A percentile compares a stretch with the other conserved stretches of the same genome.
Conservation (phyloP, 106 monocot genomes). For the Iris macrosiphon region DNA sequence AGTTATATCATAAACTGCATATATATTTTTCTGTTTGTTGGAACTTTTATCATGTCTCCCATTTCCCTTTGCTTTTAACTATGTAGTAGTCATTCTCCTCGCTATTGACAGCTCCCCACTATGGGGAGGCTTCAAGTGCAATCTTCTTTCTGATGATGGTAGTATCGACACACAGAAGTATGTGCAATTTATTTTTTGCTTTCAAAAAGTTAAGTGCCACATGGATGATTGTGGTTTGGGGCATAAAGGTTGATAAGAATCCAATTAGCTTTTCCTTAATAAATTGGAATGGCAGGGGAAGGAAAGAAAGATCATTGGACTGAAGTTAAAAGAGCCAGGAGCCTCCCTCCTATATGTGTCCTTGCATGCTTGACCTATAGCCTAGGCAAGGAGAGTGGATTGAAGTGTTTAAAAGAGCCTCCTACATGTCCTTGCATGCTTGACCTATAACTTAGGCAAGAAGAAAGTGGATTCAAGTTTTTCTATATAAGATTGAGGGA, state of each 20-base stretch:
- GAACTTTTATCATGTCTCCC: too few relatives aligned
- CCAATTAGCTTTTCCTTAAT: conserved; percentile 25
- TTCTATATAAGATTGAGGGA: too few relatives aligned
- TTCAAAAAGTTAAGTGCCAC: conserved; percentile 17
- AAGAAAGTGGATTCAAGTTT: too few relatives aligned
- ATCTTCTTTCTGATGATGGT: too few relatives aligned
- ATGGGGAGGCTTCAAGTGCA: too few relatives aligned
- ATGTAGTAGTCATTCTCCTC: not conserved
- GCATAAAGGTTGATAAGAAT: conserved; percentile 32
- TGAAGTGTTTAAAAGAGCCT: too few relatives aligned
- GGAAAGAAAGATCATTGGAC: conserved; percentile 21
- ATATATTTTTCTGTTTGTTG: too few relatives aligned
- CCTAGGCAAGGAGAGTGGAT: too few relatives aligned
- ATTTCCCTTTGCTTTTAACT: not conserved
- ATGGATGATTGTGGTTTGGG: conserved; percentile 28
- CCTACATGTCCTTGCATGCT: conserved; percentile 5
- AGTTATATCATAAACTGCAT: too few relatives aligned
- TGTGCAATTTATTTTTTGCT: conserved; percentile 2
- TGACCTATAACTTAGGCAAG: too few relatives aligned
- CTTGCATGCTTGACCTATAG: conserved; percentile 8
- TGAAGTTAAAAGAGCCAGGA: conserved; percentile 6
- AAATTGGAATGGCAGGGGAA: conserved; percentile 10
- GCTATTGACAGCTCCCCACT: not conserved
- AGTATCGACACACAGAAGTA: too few relatives aligned
- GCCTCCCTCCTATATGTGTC: not conserved